Conservation (phyloP, 768 basidiomycete genomes). For the Daedaleopsis sinensis region DNA sequence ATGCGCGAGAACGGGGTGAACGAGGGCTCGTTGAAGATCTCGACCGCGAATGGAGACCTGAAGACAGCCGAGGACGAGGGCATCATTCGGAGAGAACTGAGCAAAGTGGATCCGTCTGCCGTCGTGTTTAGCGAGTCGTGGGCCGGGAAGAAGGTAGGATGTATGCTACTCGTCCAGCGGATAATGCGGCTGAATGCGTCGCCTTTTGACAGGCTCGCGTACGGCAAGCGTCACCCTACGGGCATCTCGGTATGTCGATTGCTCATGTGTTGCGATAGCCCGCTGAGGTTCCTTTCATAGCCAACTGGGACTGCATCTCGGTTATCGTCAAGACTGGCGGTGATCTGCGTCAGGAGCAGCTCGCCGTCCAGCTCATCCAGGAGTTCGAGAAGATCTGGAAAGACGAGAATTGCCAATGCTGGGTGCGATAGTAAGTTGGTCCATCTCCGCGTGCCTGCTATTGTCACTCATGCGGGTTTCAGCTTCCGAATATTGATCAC, state of each 20-base stretch:
- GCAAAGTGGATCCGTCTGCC: conserved; percentile 94
- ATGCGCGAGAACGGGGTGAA: conserved; percentile 77
- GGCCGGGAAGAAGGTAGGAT: conserved; percentile 82
- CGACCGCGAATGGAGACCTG: conserved; percentile 43
- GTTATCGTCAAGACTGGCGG: conserved; percentile 99
- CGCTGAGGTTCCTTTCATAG: conserved; percentile 34
- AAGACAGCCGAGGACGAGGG: conserved; percentile 89
- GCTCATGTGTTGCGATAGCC: background rate
- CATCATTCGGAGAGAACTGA: conserved; percentile 90
- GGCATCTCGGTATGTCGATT: conserved; percentile 73
- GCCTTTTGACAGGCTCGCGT: conserved; percentile 68
- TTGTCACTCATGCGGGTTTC: background rate
- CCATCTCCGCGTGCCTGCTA: too few relatives aligned
- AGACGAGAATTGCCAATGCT: conserved; percentile 90
- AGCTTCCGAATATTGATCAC: conserved; percentile 98
- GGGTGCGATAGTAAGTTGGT: conserved; percentile 82
- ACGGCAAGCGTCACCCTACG: conserved; percentile 92
- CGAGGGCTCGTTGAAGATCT: conserved; percentile 63
- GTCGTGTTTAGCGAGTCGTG: conserved; percentile 96
- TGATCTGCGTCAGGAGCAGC: conserved; percentile 95
- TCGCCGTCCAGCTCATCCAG: conserved; percentile 92
- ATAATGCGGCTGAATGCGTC: background rate
- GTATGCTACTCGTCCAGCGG: background rate
- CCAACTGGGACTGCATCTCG: conserved; percentile 87
- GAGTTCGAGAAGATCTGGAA: conserved; percentile 95